Base-by-base conservation (phyloP, 2,329 filamentous ascomycete genomes). In the Fusarium irregulare region DNA sequence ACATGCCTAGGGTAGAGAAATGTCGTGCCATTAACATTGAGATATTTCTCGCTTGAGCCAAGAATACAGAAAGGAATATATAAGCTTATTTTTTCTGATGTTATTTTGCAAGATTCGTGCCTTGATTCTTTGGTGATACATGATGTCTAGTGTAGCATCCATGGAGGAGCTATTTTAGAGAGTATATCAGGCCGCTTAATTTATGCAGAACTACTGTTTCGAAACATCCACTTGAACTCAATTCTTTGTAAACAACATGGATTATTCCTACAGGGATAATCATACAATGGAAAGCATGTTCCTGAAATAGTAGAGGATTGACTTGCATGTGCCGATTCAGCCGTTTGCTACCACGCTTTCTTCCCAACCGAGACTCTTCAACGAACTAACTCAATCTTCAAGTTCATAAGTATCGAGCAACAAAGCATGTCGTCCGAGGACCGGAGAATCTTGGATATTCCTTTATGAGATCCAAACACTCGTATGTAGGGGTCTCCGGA, bases 381-480 rank as follows among this genome's bases (percentile, higher is more conserved):
- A 1, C 10, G 6, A 37, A 11, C 18, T 7, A n/a, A 37, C 34
- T 37, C 34, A 3, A 3, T 59, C 63, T 0, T 56, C 14, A 4
- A 30, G 1, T 73, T 12, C 4, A 16, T 20, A 1, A 75, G 73
- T 0, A 41, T 40, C 3, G 63, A 48, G 18, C 18, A 37, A 37
- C 10, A 37, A 12, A 7, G 34, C 18, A n/a, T 37, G 18, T 4
- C 6, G 6, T 37, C 34, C 34, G 34, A 37, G 34, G 16, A 37
- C 9, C 9, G 34, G 34, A 37, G 34, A 18, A 18, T 11, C 8
- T 18, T 37, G 34, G 34, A n/a, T 37, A n/a, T 37, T 37, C 16
- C 18, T 3, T 37, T 37, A 37, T 9, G 16, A 37, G 16, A 25
- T 25, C 23, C 23, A 25, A 25, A 25, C 23, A 25, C 23, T 25